Evolutionary conservation across 148 eudicot genomes (phyloP).

Genomic region (Agrostemma githago): DNA sequence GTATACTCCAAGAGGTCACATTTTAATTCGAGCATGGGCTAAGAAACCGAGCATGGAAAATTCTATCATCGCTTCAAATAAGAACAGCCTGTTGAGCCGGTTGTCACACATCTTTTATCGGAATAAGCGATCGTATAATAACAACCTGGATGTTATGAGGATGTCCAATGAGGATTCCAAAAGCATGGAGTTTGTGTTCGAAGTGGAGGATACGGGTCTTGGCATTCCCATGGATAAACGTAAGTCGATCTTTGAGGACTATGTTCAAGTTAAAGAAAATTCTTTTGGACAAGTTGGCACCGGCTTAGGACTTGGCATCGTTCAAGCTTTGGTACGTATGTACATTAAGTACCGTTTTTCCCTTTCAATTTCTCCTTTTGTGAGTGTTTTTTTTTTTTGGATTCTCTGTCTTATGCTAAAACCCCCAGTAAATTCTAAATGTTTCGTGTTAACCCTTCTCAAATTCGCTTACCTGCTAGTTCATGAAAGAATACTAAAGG

Average conservation of each 20-base stretch:
- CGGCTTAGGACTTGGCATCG: constrained; percentile 89
- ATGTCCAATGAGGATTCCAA: constrained; percentile 38
- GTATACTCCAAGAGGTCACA: constrained; percentile 71
- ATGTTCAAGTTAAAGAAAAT: constrained; percentile 71
- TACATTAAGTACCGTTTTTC: neutral
- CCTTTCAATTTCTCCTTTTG: neutral
- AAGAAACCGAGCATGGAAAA: constrained; percentile 41
- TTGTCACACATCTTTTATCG: constrained; percentile 25
- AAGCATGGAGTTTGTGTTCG: constrained; percentile 60
- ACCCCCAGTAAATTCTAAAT: neutral
- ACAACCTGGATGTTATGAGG: constrained; percentile 28
- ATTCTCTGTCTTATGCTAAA: neutral
- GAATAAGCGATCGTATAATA: constrained; percentile 21
- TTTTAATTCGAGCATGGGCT: constrained; percentile 57
- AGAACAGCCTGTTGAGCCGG: constrained; percentile 26
- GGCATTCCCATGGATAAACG: constrained; percentile 84
- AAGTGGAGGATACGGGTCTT: constrained; percentile 79
- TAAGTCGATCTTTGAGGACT: constrained; percentile 64
- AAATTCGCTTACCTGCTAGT: neutral
- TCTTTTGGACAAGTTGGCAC: constrained; percentile 59
- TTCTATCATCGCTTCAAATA: constrained; percentile 35
- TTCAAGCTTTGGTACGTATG: constrained; percentile 72
- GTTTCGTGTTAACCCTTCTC: neutral
- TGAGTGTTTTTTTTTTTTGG: neutral
- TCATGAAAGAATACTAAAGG: neutral